Base-by-base conservation (phyloP, 768 basidiomycete genomes). In the Lyophyllum semitale region DNA sequence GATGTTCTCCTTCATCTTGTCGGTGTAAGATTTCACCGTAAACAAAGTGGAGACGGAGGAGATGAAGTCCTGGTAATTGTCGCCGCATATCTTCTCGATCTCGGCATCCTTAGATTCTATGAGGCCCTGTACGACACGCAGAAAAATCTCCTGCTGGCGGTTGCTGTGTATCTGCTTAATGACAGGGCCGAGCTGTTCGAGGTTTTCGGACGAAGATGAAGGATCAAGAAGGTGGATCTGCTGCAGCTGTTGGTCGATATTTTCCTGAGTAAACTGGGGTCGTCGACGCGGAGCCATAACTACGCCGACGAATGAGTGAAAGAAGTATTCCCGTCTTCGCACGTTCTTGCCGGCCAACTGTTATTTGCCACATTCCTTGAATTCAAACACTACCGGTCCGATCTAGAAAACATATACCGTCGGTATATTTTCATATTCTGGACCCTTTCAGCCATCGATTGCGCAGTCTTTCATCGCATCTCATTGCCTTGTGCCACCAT, bases 51-150 rank as follows among this genome's bases (percentile, higher is more conserved):
- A 93, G 15, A 98, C 95, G 18, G 95, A 97, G 26, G 89, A 88
- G 30, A 98, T 95, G 64, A 99, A 99, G 73, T 98, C 96, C 73
- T 95, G 93, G 66, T 98, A 98, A 71, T 98, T 98, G 62, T 94
- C 91, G 54, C 87, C 84, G 73, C 97, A 98, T 70, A 98, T 95
- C 56, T 84, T 85, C 74, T 98, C 93, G 70, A 99, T 99, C 71
- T 98, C 96, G 57, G 83, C 80, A 69, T 99, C 97, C 75, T 98
- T 97, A 60, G 94, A 86, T 65, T 93, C 87, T 55, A 98, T 89
- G 64, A 98, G 89, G n/a, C 76, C 79, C 65, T 91, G 88, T 40
- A 98, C 77, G 41, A 88, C 91, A 49, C 89, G 84, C 52, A 98
- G 81, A 72, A 93, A 98, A 11, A 84, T 81, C 53, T 97, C 95